These are phyloP conservation scores for Chenopodium suecicum DNA, from an alignment of 148 eudicot species.

Conservation along the genomic window DNA sequence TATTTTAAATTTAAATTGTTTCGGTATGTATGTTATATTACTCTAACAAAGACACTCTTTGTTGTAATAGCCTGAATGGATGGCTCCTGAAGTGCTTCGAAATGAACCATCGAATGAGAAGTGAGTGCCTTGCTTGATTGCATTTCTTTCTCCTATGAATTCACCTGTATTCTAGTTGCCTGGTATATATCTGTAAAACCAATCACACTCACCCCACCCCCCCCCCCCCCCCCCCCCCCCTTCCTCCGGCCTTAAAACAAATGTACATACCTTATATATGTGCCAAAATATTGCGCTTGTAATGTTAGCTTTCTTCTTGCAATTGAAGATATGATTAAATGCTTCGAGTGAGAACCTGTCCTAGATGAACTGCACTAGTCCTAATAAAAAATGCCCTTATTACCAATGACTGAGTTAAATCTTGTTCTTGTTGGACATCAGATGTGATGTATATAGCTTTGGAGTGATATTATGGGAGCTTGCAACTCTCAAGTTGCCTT, in stretches of 20 bases:
- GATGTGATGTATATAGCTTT: conserved; percentile 98
- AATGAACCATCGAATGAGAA: conserved; percentile 97
- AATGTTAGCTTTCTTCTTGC: neutral
- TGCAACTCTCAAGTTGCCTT: conserved; percentile 86
- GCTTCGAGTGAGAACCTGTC: neutral
- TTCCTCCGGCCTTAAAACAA: too few species aligned
- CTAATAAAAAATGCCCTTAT: neutral
- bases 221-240: too few species aligned
- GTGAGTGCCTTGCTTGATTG: conserved; percentile 49
- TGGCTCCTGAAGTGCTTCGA: conserved; percentile 99
- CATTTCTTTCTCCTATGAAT: neutral
- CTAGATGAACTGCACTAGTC: neutral
- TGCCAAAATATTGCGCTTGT: neutral
- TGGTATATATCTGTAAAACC: neutral
- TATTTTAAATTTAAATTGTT: neutral
- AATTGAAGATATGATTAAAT: neutral
- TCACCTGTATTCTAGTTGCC: neutral
- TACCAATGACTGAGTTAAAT: neutral
- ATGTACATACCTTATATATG: neutral
- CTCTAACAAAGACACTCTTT: conserved; percentile 21
- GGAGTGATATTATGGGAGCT: conserved; percentile 97
- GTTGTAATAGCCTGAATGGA: conserved; percentile 88
- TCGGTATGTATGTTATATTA: neutral
- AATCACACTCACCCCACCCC: too few species aligned
- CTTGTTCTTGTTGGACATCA: conserved; percentile 33